Conservation (phyloP, 169 alveolate genomes). For the Cryptosporidium bovis region DNA sequence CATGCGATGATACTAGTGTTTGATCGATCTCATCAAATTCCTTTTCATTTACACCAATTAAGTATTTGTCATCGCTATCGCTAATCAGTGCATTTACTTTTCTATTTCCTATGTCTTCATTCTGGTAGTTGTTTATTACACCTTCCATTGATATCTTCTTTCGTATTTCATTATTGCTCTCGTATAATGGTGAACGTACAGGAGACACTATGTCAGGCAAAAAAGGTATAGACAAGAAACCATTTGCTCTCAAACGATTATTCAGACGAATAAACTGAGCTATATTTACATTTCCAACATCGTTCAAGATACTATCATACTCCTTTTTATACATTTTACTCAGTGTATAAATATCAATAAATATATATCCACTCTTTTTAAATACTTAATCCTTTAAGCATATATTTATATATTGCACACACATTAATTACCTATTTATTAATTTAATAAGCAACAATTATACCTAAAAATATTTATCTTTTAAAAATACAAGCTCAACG, state of each 20-base stretch:
- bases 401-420: too few relatives aligned
- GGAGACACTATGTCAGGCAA: constrained; percentile 64
- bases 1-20: constrained; percentile 14
- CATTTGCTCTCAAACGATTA: constrained; percentile 58
- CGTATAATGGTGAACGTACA: constrained; percentile 23
- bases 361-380: too few relatives aligned
- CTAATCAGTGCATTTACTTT: background rate
- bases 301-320: background rate
- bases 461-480: too few relatives aligned
- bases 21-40: constrained; percentile 30
- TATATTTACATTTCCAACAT: constrained; percentile 53
- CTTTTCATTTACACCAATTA: background rate
- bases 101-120: background rate
- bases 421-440: too few relatives aligned
- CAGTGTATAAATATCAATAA: too few relatives aligned
- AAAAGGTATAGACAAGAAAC: constrained; percentile 61
- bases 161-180: background rate
- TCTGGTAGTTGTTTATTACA: background rate
- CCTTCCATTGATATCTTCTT: background rate
- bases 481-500: too few relatives aligned
- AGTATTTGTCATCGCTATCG: background rate
- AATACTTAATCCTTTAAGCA: too few relatives aligned
- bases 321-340: too few relatives aligned
- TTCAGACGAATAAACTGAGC: constrained; percentile 45
- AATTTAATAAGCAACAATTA: too few relatives aligned